Evolutionary conservation across 2,329 filamentous ascomycete genomes (phyloP), one percentile per base, ranked within the genome.

Genomic region (Eurotiales sp.): DNA sequence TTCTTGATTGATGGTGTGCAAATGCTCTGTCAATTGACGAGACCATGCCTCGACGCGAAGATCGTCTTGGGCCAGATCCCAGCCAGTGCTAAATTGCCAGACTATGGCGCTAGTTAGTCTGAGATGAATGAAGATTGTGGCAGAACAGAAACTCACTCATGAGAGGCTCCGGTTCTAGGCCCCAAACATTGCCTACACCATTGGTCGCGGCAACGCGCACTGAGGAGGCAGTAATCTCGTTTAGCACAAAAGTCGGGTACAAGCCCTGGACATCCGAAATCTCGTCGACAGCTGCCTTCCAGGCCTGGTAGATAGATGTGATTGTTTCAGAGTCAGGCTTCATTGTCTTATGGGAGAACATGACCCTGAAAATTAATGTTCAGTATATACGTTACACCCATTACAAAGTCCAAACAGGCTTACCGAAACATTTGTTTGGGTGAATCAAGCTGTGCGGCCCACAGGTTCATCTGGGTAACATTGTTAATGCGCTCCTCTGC

Each of bases 181-280:
- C 68, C 65, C 69, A 73, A 0, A 66, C 59, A 46, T 74, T 73
- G 1, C 71, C 71, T 34, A 72, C 50, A 0, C 67, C 65, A 25
- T 72, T 73, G 17, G 54, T 66, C 27, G 63, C 58, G 4, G 60
- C 68, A 0, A 71, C 62, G 0, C 59, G 58, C 1, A 56, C 52
- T 1, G 67, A 62, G 19, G 59, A 59, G 10, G 59, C 51, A 1
- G 66, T 58, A 3, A 61, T 45, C 1, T 60, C 43, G 46, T 73
- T 72, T 19, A 65, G 50, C 0, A 73, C 65, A 30, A 72, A 68
- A 0, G 70, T 72, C 1, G 71, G 69, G 15, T 62, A 62, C 2
- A 73, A 59, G 5, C 70, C 70, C 29, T 66, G 50, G 1, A 72
- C 64, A 30, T 73, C 69, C 7, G 56, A 44, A 12, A 71, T 59